Evolutionary conservation across 768 basidiomycete species (phyloP), one percentile per base, ranked within the genome.

Genomic region (Hericium rajendrae): DNA sequence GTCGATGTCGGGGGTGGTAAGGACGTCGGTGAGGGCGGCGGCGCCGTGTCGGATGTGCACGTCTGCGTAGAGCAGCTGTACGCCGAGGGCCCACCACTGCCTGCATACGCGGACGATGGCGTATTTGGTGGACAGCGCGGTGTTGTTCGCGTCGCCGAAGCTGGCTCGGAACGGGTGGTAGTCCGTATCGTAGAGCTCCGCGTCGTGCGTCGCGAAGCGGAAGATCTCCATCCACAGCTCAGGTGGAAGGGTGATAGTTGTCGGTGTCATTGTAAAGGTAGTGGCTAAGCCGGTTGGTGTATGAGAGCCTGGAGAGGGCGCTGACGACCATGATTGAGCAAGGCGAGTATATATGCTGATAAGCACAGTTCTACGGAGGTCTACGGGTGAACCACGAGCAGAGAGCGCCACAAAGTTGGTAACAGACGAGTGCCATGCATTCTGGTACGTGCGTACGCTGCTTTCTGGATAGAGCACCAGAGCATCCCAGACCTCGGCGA

Each of bases 181-280:
- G 1, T 48, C 26, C 6, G 22, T 8, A 9, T 43, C 38, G 8
- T 13, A 11, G 40, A 46, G 22, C 41, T 41, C 53, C n/a, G 39
- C 41, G 9, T 60, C 20, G 5, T 40, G 48, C 28, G 61, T 60
- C 22, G 59, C 59, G 39, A 60, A 55, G 53, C 54, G 56, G 51
- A 62, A 62, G 50, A 62, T 50, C 38, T 52, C 55, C 2, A 60
- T 38, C 61, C 61, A 62, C 49, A 62, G 59, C 59, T 62, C 61
- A 18, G 48, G 22, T 2, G 61, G 61, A 2, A 62, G 54, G 6
- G 58, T 46, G 16, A 38, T 40, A 39, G 46, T 10, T 16, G 37
- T 6, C 4, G 12, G 37, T 16, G 38, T 39, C 37, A 20, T 53
- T 10, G n/a, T 37, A n/a, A n/a, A 8, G 8, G 6, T 16, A 46